Percentiles rank a stretch among this genome's conserved stretches.
phyloP scores from a whole-genome alignment of 257 asterid genomes.

The Ilex asprella region DNA sequence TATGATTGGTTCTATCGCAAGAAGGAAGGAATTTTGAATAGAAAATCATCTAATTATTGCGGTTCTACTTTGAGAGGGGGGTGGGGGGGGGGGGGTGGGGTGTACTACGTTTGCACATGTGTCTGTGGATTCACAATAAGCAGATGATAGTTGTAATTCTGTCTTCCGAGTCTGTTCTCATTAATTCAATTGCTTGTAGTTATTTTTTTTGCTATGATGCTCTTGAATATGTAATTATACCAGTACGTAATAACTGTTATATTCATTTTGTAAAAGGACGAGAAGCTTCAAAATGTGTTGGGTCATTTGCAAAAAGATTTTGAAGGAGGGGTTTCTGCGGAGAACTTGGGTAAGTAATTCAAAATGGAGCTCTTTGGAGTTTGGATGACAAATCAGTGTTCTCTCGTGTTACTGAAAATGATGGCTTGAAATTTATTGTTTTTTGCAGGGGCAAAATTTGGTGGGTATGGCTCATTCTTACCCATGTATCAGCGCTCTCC shows the following conservation, averaged over 20 bases:
- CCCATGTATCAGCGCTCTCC: constrained; percentile 79
- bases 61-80: no score
- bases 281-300: constrained; percentile 69
- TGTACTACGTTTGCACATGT: no score
- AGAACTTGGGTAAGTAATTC: constrained; percentile 71
- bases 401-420: constrained; percentile 14
- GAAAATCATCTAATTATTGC: no score
- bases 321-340: constrained; percentile 82
- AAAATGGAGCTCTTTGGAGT: constrained; percentile 5
- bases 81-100: no score
- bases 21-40: no score
- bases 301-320: constrained; percentile 93
- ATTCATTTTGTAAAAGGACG: constrained; percentile 45
- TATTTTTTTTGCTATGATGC: background rate
- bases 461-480: constrained; percentile 90
- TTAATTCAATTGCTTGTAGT: background rate
- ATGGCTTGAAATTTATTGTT: constrained; percentile 18
- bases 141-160: background rate
- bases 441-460: constrained; percentile 74
- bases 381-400: constrained; percentile 4
- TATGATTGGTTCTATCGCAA: no score
- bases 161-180: background rate
- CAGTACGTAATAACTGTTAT: background rate
- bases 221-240: background rate
- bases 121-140: no score